Base-by-base conservation (phyloP, 495 filamentous ascomycete genomes). In the Jackrogersella multiformis region DNA sequence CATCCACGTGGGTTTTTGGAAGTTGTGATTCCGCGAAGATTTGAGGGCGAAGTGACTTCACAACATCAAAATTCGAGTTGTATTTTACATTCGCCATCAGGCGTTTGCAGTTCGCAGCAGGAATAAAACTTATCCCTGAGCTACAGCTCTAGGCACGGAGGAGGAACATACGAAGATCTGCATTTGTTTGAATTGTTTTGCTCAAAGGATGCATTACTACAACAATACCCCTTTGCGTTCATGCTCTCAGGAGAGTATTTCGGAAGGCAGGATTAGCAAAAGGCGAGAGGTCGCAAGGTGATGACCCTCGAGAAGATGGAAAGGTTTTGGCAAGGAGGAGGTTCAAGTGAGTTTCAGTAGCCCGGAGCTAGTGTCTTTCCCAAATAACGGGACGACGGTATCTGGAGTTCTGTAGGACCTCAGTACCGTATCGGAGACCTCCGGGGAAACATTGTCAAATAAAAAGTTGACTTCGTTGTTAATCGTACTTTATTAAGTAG, bases 141-240 rank as follows among this genome's bases (percentile, higher is more conserved):
- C 34, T 24, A 21, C 23, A 2, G 23, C 16, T 45, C 24, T 23
- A 18, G 23, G 39, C n/a, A 13, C 26, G 10, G 4, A 2, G 16
- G 9, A 10, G 45, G 6, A n/a, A 12, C 13, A 26, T 35, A 12
- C 23, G 12, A 18, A 38, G 2, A 42, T 13, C 16, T 32, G 23
- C 16, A 15, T 21, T 46, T 58, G 30, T 24, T 18, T 20, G 20
- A 12, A 26, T 51, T 21, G 3, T 51, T 39, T 20, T 18, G 28
- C 35, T 44, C 15, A 16, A 51, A 13, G 36, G 56, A 46, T 28
- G 15, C 51, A 48, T 64, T 15, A 9, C 24, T 15, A 9, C 24
- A 35, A 34, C 4, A 65, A 57, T 57, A 57, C 61, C 61, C 61
- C 45, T 53, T 30, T 58, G 13, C 15, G 24, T 26, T 4, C 6